A percentile compares a stretch with the other conserved stretches of the same genome.
These are phyloP conservation scores for Trifolium pratense DNA, from an alignment of 306 rosid species.

Conservation along the genomic window DNA sequence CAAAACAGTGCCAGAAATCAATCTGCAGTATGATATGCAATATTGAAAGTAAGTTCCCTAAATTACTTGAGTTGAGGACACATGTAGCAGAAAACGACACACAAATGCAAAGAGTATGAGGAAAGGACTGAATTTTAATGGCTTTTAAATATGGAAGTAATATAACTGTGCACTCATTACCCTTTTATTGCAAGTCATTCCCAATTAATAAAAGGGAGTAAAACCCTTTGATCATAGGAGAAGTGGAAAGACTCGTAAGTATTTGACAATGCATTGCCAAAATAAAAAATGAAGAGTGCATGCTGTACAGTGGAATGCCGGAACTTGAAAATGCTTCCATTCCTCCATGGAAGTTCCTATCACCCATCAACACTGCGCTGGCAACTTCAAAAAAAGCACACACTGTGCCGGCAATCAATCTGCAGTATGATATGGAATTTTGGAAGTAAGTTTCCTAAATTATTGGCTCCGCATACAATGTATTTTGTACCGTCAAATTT, in stretches of 20 bases:
- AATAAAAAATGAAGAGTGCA: conserved; percentile 24
- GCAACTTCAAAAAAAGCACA: background rate
- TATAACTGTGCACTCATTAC: too few relatives aligned
- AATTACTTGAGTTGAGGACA: too few relatives aligned
- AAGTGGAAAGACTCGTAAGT: too few relatives aligned
- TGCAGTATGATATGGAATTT: conserved; percentile 41
- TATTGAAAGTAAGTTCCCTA: conserved; percentile 31
- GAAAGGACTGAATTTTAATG: too few relatives aligned
- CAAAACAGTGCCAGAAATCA: conserved; percentile 9
- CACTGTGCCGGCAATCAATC: conserved; percentile 29
- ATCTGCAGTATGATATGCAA: conserved; percentile 47
- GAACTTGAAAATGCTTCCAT: conserved; percentile 36
- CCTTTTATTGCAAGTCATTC: conserved; percentile 3
- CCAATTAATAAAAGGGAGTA: conserved; percentile 7
- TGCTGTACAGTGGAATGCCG: conserved; percentile 30
- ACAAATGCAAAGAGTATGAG: too few relatives aligned
- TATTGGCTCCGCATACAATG: background rate
- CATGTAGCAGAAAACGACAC: too few relatives aligned
- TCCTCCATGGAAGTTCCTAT: conserved; percentile 7
- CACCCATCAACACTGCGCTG: conserved; percentile 10
- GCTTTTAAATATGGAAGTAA: too few relatives aligned
- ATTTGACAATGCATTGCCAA: conserved; percentile 2
- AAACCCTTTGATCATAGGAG: background rate
- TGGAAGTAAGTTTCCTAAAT: conserved; percentile 31
- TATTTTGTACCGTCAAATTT: conserved; percentile 11